Conservation (phyloP, 768 basidiomycete genomes). For the Suillus bovinus region DNA sequence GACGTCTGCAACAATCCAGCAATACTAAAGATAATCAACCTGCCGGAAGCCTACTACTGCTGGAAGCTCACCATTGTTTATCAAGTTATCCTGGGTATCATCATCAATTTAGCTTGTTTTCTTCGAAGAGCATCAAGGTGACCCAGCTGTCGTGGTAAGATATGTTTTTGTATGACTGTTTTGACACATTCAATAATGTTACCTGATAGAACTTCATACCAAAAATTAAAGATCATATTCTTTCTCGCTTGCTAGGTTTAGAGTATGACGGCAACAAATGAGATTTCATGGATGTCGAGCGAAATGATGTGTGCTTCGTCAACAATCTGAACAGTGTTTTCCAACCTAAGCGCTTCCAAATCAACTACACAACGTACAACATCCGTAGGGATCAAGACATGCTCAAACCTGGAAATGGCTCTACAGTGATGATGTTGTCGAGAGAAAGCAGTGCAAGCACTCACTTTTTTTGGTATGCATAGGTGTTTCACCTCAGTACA, state of each 20-base stretch:
- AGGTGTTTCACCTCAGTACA: not conserved
- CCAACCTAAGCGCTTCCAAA: not conserved
- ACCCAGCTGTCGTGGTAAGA: not conserved
- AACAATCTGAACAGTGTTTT: not conserved
- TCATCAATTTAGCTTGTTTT: not conserved
- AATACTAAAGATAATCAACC: not conserved
- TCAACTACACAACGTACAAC: not conserved
- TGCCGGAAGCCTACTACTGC: not conserved
- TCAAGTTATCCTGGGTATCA: not conserved
- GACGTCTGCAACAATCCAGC: not conserved
- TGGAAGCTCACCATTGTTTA: not conserved
- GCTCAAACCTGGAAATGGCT: not conserved
- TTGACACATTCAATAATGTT: not conserved
- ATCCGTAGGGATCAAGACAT: not conserved
- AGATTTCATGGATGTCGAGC: not conserved
- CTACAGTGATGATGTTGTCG: not conserved
- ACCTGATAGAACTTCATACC: not conserved
- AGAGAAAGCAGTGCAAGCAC: not conserved
- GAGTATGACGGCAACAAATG: not conserved
- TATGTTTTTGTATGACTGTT: not conserved
- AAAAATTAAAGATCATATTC: not conserved
- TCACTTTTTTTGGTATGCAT: not conserved
- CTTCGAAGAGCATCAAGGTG: not conserved
- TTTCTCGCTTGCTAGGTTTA: not conserved
- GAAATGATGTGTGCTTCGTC: not conserved